Base-by-base conservation (phyloP, 108 stramenopile species). In the Epithemia pelagica region DNA sequence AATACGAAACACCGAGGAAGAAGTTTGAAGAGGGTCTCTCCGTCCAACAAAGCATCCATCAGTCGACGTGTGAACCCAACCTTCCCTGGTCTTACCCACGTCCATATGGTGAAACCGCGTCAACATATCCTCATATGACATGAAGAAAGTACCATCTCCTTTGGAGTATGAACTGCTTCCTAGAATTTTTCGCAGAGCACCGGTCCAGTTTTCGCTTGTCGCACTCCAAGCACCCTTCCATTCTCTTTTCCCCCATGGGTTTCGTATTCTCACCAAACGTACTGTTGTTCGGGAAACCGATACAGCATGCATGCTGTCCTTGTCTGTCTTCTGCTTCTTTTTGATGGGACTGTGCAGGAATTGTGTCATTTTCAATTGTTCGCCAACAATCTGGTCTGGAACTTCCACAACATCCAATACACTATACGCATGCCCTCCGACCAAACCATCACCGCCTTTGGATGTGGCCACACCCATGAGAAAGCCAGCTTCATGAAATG, bases 361-460 rank as follows among this genome's bases (percentile, higher is more conserved):
- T 2, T 85, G 73, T 7, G 72, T 72, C 2, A 77, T 37, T 55
- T 62, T 72, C 32, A 58, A 30, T 37, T 76, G 75, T 28, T 71
- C 70, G 19, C 75, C 75, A 37, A 78, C 59, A 0, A 75, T 67
- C n/a, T 85, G 68, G 55, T 82, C 74, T 30, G 72, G 71, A 26
- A 97, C 67, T 63, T 98, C 93, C 20, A 67, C 67, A 2, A 96
- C 95, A 69, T 94, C 87, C 52, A 98, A 70, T 52, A 98, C 85
- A 23, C 85, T 87, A 64, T 98, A 98, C 8, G 98, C 98, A 80
- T 98, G 98, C 63, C 78, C 78, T 0, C 91, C 87, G 29, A 98
- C 84, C 2, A 98, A 77, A 2, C 92, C 92, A 26, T 60, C 84
- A 59, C 74, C 85, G 2, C 80, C 77, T 30, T 66, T 37, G 1